Conservation (phyloP, 768 basidiomycete genomes). For the Leccinum variicolor region DNA sequence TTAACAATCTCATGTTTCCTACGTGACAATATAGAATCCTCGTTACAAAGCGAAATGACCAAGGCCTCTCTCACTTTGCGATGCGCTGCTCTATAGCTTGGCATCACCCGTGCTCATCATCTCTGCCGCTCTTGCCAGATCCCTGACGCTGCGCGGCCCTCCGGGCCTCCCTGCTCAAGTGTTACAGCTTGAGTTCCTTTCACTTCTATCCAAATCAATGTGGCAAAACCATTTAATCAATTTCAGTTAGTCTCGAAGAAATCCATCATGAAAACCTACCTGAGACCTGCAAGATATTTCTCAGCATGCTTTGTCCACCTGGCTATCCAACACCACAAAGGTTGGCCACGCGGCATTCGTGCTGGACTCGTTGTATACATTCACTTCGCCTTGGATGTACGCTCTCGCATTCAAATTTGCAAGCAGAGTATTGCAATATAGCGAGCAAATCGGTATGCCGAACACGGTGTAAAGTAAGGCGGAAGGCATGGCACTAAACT, state of each 20-base stretch:
- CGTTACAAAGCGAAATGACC: background rate
- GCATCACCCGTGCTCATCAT: too few relatives aligned
- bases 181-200: background rate
- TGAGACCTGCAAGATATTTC: too few relatives aligned
- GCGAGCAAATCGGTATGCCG: background rate
- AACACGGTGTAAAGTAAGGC: background rate
- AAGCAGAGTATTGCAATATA: background rate
- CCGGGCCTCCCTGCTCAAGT: too few relatives aligned
- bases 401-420: background rate
- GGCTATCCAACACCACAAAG: too few relatives aligned
- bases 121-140: too few relatives aligned
- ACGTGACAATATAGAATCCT: background rate
- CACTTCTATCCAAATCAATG: background rate
- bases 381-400: background rate
- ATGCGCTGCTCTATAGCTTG: background rate
- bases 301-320: too few relatives aligned
- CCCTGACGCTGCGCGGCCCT: background rate
- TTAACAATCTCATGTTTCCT: too few relatives aligned
- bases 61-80: background rate
- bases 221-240: background rate
- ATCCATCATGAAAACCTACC: too few relatives aligned
- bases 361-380: too few relatives aligned
- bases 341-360: too few relatives aligned
- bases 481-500: background rate
- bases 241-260: too few relatives aligned